Evolutionary conservation across 2,329 filamentous ascomycete species (phyloP), one percentile per base, ranked within the genome.

Genomic region (Dryadomyces sulphureus): DNA sequence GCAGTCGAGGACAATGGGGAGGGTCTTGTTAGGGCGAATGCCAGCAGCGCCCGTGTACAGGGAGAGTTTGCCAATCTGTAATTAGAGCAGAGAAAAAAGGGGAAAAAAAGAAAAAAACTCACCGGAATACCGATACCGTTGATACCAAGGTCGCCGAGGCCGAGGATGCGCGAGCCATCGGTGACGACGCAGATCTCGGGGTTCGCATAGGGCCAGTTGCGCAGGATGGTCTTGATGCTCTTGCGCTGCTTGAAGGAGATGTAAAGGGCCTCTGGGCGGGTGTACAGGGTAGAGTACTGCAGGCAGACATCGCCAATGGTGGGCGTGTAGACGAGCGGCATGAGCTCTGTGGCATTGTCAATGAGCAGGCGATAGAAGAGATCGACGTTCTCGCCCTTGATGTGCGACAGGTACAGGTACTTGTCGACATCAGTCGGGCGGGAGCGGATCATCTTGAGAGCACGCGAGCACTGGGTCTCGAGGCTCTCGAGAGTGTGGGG

Each of bases 61-160:
- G 52, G 89, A 80, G 51, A 96, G 75, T 70, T 98, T 98, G 60
- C 92, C 92, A 55, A 98, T 78, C 76, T 79, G 3, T n/a, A 11
- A 38, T 16, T 25, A 32, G 9, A 7, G n/a, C 7, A 5, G 4
- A 7, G 17, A 8, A 38, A 27, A 34, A 32, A 25, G 25, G 14
- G 39, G 34, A 14, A 30, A 42, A 19, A 41, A 19, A 30, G 30
- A 40, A 19, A 14, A n/a, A 49, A 27, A 73, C 75, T 66, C 65
- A 80, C 90, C 51, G 92, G 88, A 64, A 98, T 98, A 54, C 92
- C 92, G 70, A 96, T 94, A 59, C 92, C 92, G 64, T 95, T 95
- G 54, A 98, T 81, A 55, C 92, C 92, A 48, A 96, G 76, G 65
- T 98, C 92, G 56, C 92, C 92, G 34, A 98, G 78, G 59, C 92